Conservation (phyloP, 202 grass and related monocot species). For the Schoenoplectus tabernaemontani region DNA sequence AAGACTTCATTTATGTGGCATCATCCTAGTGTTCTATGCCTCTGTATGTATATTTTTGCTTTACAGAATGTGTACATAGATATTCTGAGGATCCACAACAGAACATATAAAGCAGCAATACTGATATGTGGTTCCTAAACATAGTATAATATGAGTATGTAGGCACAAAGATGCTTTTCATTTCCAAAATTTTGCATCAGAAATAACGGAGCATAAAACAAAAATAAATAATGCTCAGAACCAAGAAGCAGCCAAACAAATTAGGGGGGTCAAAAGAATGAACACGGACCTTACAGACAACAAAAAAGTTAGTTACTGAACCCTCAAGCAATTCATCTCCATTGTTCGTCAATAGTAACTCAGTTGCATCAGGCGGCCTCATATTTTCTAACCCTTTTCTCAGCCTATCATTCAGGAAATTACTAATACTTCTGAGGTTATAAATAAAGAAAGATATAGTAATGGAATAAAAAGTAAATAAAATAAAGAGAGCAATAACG, state of each 20-base stretch:
- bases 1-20: not conserved
- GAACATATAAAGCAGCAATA: not conserved
- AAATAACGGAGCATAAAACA: not conserved
- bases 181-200: not conserved
- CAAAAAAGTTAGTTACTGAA: constrained; percentile 57
- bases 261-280: not conserved
- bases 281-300: constrained; percentile 44
- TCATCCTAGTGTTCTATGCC: not conserved
- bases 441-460: not conserved
- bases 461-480: not conserved
- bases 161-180: not conserved
- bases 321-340: constrained; percentile 78
- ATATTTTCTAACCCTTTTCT: constrained; percentile 74
- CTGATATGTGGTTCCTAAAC: not conserved
- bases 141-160: not conserved
- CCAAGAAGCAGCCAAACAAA: not conserved
- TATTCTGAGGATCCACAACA: not conserved
- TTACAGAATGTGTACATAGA: not conserved
- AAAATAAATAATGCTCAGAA: not conserved
- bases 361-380: constrained; percentile 57
- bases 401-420: constrained; percentile 26
- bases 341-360: constrained; percentile 68
- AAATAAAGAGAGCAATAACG: not conserved
- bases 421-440: not conserved
- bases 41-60: constrained; percentile 13